A percentile compares a stretch with the other conserved stretches of the same genome.
phyloP scores from a whole-genome alignment of 106 monocot genomes.

The Phalaenopsis equestris region DNA sequence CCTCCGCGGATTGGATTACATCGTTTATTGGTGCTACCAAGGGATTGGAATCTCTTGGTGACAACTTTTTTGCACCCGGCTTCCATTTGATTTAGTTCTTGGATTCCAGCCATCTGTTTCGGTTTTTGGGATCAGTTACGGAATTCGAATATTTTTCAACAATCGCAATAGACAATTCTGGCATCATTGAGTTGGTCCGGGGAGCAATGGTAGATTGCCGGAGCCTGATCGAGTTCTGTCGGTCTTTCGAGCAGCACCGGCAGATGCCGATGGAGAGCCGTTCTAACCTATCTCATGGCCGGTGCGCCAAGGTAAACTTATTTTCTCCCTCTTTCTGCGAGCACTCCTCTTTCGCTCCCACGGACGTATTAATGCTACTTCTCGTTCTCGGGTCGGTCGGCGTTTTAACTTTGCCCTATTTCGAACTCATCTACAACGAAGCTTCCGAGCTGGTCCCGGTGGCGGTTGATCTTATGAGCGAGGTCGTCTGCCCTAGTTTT shows the following conservation, averaged over 20 bases:
- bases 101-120: not conserved
- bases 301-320: constrained; percentile 5
- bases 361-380: constrained; percentile 25
- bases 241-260: constrained; percentile 22
- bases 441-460: constrained; percentile 27
- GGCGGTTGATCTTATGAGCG: constrained; percentile 31
- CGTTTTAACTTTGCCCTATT: constrained; percentile 56
- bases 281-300: not conserved
- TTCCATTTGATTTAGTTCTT: not conserved
- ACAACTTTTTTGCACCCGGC: not conserved
- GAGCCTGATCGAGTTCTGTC: constrained; percentile 32
- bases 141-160: not conserved
- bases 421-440: constrained; percentile 38
- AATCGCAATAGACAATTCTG: not conserved
- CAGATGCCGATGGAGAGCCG: not conserved
- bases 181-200: not conserved
- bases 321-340: constrained; percentile 23
- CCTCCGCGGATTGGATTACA: not conserved
- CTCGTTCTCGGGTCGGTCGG: constrained; percentile 56
- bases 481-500: constrained; percentile 34
- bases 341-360: constrained; percentile 20
- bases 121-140: not conserved
- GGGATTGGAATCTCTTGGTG: not conserved
- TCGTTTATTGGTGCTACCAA: not conserved
- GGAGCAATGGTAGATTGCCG: constrained; percentile 27